phyloP scores from a whole-genome alignment of 495 filamentous ascomycete genomes.

The Aspergillus indologenus region DNA sequence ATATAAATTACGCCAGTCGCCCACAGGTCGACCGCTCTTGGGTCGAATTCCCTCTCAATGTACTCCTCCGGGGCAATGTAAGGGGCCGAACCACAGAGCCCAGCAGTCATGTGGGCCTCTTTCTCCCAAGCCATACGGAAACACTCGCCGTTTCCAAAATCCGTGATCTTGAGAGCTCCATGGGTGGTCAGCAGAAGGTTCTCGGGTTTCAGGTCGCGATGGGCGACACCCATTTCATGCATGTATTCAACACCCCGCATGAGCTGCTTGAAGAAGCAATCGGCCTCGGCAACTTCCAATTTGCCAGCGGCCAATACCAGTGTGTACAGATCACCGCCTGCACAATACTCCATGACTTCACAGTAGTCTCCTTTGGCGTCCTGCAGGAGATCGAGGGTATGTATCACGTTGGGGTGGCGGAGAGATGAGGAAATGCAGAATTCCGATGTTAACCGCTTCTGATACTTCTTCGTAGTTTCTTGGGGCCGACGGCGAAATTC shows the following conservation, averaged over 20 bases:
- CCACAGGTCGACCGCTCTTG: slow-evolving; percentile 95
- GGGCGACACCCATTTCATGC: slow-evolving; percentile 99
- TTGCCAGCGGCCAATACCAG: slow-evolving; percentile 89
- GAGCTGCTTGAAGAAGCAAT: slow-evolving; percentile 99
- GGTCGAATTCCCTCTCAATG: slow-evolving; percentile 90
- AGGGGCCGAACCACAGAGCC: slow-evolving; percentile 91
- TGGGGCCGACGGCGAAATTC: slow-evolving; percentile 93
- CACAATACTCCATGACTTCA: slow-evolving; percentile 99
- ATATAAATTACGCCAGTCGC: slow-evolving; percentile 99
- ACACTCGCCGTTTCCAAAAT: slow-evolving; percentile 98
- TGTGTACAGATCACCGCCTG: slow-evolving; percentile 94
- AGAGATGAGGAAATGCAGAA: slow-evolving; percentile 98
- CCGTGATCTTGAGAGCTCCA: slow-evolving; percentile 95
- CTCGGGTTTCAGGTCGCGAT: slow-evolving; percentile 96
- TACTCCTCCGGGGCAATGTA: slow-evolving; percentile 99
- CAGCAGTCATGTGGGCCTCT: slow-evolving; percentile 95
- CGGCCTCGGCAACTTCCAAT: slow-evolving; percentile 88
- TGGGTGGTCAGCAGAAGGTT: slow-evolving; percentile 92
- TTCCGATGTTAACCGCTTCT: slow-evolving; percentile 96
- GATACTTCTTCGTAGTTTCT: slow-evolving; percentile 93
- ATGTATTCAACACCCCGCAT: slow-evolving; percentile 99
- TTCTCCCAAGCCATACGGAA: slow-evolving; percentile 99
- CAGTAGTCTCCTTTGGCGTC: slow-evolving; percentile 98
- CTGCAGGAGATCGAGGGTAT: slow-evolving; percentile 91
- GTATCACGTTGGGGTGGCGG: slow-evolving; percentile 96